These are phyloP conservation scores for Neostapfia colusana DNA, from an alignment of 176 grass and related monocot genomes.

Conservation along the genomic window DNA sequence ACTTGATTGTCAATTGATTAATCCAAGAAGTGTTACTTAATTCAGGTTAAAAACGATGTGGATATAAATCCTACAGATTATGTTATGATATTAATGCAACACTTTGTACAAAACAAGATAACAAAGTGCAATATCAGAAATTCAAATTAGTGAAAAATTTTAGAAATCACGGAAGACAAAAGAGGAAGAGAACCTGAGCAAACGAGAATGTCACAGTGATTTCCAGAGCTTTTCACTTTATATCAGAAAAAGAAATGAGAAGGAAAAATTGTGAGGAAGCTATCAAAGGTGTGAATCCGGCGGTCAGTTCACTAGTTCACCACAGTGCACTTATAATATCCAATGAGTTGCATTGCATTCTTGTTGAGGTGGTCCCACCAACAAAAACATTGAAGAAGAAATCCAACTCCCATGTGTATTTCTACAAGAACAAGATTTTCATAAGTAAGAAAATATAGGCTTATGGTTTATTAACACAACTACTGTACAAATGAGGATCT, in stretches of 20 bases:
- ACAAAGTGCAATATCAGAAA: conserved; percentile 7
- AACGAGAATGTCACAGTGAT: conserved; percentile 15
- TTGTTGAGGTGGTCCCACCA: neutral
- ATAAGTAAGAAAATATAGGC: conserved; percentile 2
- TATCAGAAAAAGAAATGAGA: conserved; percentile 11
- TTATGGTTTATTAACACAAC: neutral
- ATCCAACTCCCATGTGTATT: conserved; percentile 18
- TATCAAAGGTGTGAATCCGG: conserved; percentile 2
- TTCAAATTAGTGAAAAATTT: neutral
- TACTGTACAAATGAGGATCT: conserved; percentile 20
- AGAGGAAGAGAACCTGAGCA: conserved; percentile 13
- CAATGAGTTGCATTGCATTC: conserved; percentile 6
- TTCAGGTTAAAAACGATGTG: conserved; percentile 1
- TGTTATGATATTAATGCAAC: neutral
- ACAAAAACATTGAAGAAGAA: neutral
- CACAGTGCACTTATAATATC: conserved; percentile 18
- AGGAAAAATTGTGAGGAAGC: conserved; percentile 10
- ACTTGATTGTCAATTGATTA: neutral
- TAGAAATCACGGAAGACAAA: conserved; percentile 13
- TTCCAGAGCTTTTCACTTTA: conserved; percentile 9
- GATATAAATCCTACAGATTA: conserved; percentile 10
- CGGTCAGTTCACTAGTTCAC: conserved; percentile 14
- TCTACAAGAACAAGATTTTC: conserved; percentile 26
- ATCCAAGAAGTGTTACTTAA: conserved; percentile 3
- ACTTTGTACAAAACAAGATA: conserved; percentile 2